Evolutionary conservation across 2,329 filamentous ascomycete genomes (phyloP).

Genomic region (Annulohypoxylon truncatum): DNA sequence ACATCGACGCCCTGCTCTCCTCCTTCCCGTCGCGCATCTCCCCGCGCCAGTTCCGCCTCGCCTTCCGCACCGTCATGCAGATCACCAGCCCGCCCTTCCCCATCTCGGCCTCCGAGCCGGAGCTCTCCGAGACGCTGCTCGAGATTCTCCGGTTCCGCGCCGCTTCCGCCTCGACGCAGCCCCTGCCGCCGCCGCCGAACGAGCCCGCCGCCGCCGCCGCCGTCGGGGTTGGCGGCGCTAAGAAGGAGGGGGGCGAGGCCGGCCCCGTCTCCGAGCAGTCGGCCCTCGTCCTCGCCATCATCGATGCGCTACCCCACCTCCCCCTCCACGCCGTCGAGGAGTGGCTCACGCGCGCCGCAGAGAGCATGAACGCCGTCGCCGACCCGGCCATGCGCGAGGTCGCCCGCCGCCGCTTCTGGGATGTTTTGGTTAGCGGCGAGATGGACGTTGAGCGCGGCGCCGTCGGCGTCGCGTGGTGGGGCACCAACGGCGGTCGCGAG

Average conservation of each 20-base stretch:
- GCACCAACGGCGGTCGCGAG: conserved; percentile 66
- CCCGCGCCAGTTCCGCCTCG: conserved; percentile 86
- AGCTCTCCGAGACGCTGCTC: conserved; percentile 82
- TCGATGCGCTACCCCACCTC: conserved; percentile 82
- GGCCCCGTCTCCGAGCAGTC: conserved; percentile 77
- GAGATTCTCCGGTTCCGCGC: conserved; percentile 80
- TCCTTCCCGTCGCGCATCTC: conserved; percentile 85
- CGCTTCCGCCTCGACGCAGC: conserved; percentile 57
- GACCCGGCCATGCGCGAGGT: conserved; percentile 71
- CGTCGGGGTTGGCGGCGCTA: no score
- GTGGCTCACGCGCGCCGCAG: conserved; percentile 80
- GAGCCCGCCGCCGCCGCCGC: conserved; percentile 50
- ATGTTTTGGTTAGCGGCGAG: conserved; percentile 81
- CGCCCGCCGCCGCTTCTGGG: conserved; percentile 80
- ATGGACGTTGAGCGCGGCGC: conserved; percentile 88
- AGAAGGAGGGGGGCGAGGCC: conserved; percentile 45
- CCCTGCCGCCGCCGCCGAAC: conserved; percentile 56
- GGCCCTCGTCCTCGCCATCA: conserved; percentile 78
- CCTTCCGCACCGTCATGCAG: conserved; percentile 86
- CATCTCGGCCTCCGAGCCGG: conserved; percentile 77
- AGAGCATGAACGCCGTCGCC: conserved; percentile 72
- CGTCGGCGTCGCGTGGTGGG: conserved; percentile 89
- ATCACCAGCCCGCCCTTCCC: conserved; percentile 84
- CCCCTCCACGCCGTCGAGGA: conserved; percentile 77
- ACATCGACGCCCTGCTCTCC: conserved; percentile 82